phyloP scores from a whole-genome alignment of 257 asterid genomes.

The Capsicum rhomboideum region DNA sequence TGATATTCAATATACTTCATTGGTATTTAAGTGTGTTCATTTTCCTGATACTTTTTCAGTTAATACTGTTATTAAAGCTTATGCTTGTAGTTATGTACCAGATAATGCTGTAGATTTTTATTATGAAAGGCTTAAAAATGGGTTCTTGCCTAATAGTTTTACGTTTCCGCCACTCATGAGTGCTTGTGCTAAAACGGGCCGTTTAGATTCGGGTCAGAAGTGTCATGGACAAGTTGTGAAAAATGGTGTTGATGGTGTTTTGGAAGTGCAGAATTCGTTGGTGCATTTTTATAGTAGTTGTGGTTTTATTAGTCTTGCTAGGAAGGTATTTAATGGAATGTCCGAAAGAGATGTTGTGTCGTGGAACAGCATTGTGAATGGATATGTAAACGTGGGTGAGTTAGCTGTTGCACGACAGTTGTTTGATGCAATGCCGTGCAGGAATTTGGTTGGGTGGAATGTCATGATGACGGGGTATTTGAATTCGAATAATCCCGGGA shows the following conservation, averaged over 20 bases:
- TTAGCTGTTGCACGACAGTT: conserved; percentile 43
- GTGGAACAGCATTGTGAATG: conserved; percentile 51
- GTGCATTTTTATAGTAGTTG: conserved; percentile 50
- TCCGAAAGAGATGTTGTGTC: conserved; percentile 42
- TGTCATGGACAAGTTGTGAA: conserved; percentile 63
- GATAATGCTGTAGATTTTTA: conserved; percentile 40
- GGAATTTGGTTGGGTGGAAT: conserved; percentile 24
- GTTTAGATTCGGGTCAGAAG: conserved; percentile 43
- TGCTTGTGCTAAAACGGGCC: conserved; percentile 45
- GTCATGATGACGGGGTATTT: conserved; percentile 59
- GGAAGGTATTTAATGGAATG: conserved; percentile 43
- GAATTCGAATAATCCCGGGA: conserved; percentile 47
- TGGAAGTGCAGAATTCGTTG: conserved; percentile 56
- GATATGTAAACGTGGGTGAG: conserved; percentile 42
- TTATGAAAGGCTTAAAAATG: conserved; percentile 41
- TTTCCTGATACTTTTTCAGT: conserved; percentile 58
- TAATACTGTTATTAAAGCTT: conserved; percentile 51
- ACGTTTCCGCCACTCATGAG: conserved; percentile 60
- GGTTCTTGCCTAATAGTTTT: conserved; percentile 50
- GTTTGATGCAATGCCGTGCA: conserved; percentile 61
- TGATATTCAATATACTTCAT: conserved; percentile 26
- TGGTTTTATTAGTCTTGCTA: conserved; percentile 31
- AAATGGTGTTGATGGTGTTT: conserved; percentile 48
- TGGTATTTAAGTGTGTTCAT: conserved; percentile 34
- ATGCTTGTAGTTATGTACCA: conserved; percentile 30